These are phyloP conservation scores for Mortierella claussenii DNA, from an alignment of 192 early-diverging fungal genomes.

Conservation along the genomic window DNA sequence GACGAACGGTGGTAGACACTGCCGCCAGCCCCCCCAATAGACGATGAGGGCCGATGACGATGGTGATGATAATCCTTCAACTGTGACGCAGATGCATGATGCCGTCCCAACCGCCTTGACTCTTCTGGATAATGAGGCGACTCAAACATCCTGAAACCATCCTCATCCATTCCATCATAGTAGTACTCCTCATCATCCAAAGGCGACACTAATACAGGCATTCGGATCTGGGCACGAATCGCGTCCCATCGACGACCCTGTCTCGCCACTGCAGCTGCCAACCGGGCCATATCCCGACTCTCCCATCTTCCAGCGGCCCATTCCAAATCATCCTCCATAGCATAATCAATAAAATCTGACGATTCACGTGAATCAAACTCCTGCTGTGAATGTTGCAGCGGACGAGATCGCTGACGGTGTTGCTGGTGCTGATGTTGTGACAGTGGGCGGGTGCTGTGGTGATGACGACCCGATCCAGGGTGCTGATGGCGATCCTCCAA, in stretches of 20 bases:
- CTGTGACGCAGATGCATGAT: neutral
- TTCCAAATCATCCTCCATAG: conserved; percentile 39
- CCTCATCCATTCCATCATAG: conserved; percentile 36
- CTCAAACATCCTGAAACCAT: too few species aligned
- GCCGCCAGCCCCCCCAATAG: too few species aligned
- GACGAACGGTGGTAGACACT: too few species aligned
- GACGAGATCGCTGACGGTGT: neutral
- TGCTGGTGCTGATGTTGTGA: neutral
- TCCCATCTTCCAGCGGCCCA: conserved; percentile 46
- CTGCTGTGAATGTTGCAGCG: neutral
- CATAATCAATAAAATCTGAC: conserved; percentile 16
- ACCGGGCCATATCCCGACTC: conserved; percentile 44
- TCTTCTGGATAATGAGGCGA: neutral
- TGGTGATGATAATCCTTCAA: neutral
- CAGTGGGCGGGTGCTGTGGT: neutral
- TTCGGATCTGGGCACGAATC: conserved; percentile 41
- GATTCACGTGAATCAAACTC: conserved; percentile 15
- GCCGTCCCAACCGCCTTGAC: neutral
- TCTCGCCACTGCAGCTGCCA: conserved; percentile 41
- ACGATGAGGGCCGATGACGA: neutral
- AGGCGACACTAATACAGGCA: conserved; percentile 26
- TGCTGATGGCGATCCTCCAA: too few species aligned
- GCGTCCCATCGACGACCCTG: conserved; percentile 49
- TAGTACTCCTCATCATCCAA: conserved; percentile 29
- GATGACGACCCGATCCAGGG: neutral